Conservation (phyloP, 2,329 filamentous ascomycete species). For the Ophiostoma sp. region DNA sequence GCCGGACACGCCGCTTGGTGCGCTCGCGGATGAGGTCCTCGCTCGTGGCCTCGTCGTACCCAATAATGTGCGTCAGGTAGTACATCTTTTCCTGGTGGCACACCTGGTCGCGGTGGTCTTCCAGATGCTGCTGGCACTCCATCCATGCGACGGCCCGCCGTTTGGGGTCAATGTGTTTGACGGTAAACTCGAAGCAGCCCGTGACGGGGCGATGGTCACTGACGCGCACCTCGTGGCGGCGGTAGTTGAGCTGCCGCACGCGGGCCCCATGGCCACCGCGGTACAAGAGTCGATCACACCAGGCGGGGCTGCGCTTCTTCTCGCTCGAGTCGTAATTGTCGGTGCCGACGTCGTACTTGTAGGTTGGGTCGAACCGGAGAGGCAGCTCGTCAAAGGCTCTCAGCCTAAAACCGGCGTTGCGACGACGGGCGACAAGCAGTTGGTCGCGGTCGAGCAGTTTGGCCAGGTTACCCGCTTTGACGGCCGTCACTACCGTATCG, state of each 20-base stretch:
- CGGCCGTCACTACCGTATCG: conserved; percentile 83
- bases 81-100: conserved; percentile 65
- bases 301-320: conserved; percentile 90
- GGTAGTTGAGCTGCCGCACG: conserved; percentile 85
- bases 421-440: conserved; percentile 80
- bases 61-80: conserved; percentile 54
- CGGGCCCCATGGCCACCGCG: conserved; percentile 63
- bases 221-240: conserved; percentile 82
- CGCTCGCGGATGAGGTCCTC: conserved; percentile 48
- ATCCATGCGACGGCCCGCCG: conserved; percentile 68
- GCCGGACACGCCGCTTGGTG: conserved; percentile 32
- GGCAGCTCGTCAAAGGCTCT: conserved; percentile 87
- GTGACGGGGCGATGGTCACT: conserved; percentile 94
- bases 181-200: conserved; percentile 74
- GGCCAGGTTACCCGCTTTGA: conserved; percentile 75
- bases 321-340: conserved; percentile 93
- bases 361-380: conserved; percentile 91
- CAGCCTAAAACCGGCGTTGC: conserved; percentile 86
- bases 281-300: conserved; percentile 94
- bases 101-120: conserved; percentile 67
- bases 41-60: conserved; percentile 56
- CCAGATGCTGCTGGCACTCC: conserved; percentile 72
- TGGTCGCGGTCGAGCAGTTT: conserved; percentile 94
- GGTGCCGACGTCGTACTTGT: conserved; percentile 97
- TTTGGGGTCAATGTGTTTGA: conserved; percentile 76